phyloP scores from a whole-genome alignment of 768 basidiomycete genomes.

The Mycena crocata region DNA sequence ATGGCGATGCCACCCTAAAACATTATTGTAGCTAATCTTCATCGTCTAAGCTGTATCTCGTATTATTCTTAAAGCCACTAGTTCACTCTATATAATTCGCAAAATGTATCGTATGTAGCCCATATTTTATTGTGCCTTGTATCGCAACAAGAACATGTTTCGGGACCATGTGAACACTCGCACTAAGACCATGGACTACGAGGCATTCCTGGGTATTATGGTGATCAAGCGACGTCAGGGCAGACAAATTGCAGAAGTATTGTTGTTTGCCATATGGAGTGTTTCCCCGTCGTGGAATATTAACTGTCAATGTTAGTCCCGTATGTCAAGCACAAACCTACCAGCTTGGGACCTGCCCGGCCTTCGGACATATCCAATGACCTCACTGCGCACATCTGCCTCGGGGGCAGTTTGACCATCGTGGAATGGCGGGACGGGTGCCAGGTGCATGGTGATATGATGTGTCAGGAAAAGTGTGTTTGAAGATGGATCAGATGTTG shows the following conservation, averaged over 20 bases:
- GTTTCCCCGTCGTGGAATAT: neutral
- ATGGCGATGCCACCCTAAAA: neutral
- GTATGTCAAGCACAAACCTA: slow-evolving; percentile 32
- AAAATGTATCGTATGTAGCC: slow-evolving; percentile 13
- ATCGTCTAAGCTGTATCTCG: slow-evolving; percentile 17
- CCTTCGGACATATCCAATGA: slow-evolving; percentile 45
- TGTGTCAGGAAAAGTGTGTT: slow-evolving; percentile 35
- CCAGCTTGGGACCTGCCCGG: slow-evolving; percentile 32
- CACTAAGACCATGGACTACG: slow-evolving; percentile 9
- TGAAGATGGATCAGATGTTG: slow-evolving; percentile 10
- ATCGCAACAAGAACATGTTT: neutral
- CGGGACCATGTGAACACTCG: neutral
- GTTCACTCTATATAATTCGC: slow-evolving; percentile 3
- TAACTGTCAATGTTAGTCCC: neutral
- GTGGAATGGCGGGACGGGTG: slow-evolving; percentile 24
- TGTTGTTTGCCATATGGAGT: slow-evolving; percentile 13
- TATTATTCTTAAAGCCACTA: slow-evolving; percentile 15
- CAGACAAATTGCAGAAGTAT: neutral
- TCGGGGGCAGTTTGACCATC: slow-evolving; percentile 30
- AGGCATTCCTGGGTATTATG: neutral
- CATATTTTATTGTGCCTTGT: neutral
- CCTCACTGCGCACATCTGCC: slow-evolving; percentile 31
- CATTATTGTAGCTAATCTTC: slow-evolving; percentile 17
- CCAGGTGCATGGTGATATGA: slow-evolving; percentile 36
- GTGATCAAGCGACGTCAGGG: neutral